Base-by-base conservation (phyloP, 1,284 basidiomycete species). In the Leccinum ponderosum region DNA sequence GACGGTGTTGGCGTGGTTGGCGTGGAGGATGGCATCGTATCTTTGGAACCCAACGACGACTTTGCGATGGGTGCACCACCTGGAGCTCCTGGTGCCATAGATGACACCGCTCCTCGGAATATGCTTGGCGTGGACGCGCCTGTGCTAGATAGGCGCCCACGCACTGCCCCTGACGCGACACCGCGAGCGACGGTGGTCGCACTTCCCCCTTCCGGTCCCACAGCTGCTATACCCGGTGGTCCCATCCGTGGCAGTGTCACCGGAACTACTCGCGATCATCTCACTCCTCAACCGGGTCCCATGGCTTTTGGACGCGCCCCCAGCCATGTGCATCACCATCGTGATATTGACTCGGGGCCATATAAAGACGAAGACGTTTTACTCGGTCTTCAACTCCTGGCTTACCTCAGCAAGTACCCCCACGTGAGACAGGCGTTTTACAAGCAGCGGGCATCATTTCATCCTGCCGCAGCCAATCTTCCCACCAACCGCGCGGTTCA, bases 401-500 rank as follows among this genome's bases (percentile, higher is more conserved):
- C 97, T 6, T 99, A 99, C 71, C 82, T 99, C 22, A 95, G 93
- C 78, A 99, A 99, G 76, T 99, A 99, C 73, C 94, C 97, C 0
- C 97, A 99, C 75, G 96, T 99, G 3, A 83, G 97, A n/a, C 90
- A 95, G 66, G 93, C 95, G 6, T 98, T 99, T 74, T 98, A 98
- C 76, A 92, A 93, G 73, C 87, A 87, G 1, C 84, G 93, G 1
- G 71, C 80, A 20, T 84, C 85, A 15, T 92, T 92, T 74, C 90
- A 92, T 68, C 90, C 90, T 1, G 90, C 87, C 4, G 83, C 81
- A 39, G 79, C 81, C 5, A 76, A 77, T 59, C 67, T 82, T 67
- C 55, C 65, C 14, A 50, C 22, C 7, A 63, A 39, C 17, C 65
- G 67, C 15, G 11, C 57, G 5, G 29, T 2, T 47, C 67, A 59